Percentiles rank a stretch among this genome's conserved stretches.
Evolutionary conservation across 1,284 basidiomycete species (phyloP).

Genomic region (Fomitopsis palustris): DNA sequence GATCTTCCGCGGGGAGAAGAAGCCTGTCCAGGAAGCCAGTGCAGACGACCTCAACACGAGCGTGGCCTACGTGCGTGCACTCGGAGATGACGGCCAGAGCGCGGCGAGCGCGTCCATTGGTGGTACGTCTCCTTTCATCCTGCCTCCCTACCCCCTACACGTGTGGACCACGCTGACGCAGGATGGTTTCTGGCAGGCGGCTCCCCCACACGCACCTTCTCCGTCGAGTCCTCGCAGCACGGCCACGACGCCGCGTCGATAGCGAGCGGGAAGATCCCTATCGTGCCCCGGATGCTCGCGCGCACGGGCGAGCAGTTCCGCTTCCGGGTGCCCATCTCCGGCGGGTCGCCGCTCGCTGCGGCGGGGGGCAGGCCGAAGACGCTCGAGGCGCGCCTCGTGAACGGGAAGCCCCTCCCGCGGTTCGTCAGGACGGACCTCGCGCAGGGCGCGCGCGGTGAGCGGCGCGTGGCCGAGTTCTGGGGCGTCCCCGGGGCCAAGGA

Average conservation of each 20-base stretch:
- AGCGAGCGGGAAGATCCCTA: constrained; percentile 10
- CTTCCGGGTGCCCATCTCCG: constrained; percentile 46
- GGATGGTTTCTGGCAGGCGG: constrained; percentile 19
- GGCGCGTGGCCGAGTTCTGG: constrained; percentile 48
- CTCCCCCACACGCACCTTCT: constrained; percentile 46
- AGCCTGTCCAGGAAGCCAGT: constrained; percentile 41
- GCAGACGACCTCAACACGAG: constrained; percentile 63
- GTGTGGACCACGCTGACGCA: neutral
- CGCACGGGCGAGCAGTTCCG: constrained; percentile 59
- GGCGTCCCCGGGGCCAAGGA: constrained; percentile 51
- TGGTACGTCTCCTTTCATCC: constrained; percentile 12
- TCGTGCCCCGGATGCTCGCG: constrained; percentile 45
- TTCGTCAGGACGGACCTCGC: constrained; percentile 53
- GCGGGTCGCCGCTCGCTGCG: constrained; percentile 5
- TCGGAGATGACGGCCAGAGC: constrained; percentile 43
- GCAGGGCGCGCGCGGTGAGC: constrained; percentile 27
- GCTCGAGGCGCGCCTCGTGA: constrained; percentile 47
- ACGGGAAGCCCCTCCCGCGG: constrained; percentile 51
- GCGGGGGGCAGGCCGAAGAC: constrained; percentile 11
- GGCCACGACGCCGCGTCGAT: constrained; percentile 27
- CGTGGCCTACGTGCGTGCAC: constrained; percentile 63
- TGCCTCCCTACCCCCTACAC: neutral
- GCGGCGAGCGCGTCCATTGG: constrained; percentile 8
- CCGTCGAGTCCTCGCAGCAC: constrained; percentile 53
- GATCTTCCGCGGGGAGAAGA: constrained; percentile 45